Conservation (phyloP, 139 green algal species). For the Closterium sp. region DNA sequence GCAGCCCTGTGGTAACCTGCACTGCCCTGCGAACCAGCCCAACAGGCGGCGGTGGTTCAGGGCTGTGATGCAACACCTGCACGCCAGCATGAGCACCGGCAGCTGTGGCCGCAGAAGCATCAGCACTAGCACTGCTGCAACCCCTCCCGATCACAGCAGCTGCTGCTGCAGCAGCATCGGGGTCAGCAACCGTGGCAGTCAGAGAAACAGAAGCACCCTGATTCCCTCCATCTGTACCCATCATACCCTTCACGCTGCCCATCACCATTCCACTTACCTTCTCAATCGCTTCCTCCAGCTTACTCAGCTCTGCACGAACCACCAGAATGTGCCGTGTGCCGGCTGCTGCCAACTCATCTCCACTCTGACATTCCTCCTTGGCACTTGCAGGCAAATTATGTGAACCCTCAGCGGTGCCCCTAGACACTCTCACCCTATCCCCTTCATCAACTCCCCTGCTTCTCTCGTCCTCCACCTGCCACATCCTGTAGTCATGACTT, state of each 20-base stretch:
- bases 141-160: too few relatives aligned
- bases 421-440: neutral
- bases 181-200: neutral
- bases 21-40: neutral
- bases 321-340: neutral
- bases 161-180: too few relatives aligned
- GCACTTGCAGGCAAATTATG: neutral
- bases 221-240: neutral
- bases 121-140: neutral
- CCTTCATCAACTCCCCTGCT: neutral
- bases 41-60: neutral
- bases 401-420: neutral
- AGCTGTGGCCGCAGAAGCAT: neutral
- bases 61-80: neutral
- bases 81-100: too few relatives aligned
- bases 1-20: neutral
- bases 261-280: too few relatives aligned
- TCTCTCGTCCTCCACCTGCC: neutral
- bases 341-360: neutral
- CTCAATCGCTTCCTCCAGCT: neutral
- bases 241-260: neutral
- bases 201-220: neutral
- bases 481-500: neutral
- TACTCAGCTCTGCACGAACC: neutral
- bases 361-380: neutral